phyloP scores from a whole-genome alignment of 345 rosid genomes.

The Alliaria petiolata region DNA sequence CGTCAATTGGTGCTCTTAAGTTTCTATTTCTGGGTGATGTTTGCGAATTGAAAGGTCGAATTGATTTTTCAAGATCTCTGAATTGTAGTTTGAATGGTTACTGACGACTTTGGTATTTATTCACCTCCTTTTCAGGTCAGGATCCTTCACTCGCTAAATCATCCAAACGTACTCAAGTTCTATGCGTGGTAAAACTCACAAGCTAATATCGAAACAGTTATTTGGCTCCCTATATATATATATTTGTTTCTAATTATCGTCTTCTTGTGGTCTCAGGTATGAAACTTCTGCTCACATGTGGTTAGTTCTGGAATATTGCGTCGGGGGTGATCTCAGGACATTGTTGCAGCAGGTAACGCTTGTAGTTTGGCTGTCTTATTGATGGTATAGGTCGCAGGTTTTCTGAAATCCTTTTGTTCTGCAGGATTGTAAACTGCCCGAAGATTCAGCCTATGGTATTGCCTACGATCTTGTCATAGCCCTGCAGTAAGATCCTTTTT shows the following conservation, averaged over 20 bases:
- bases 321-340: conserved; percentile 89
- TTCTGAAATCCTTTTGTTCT: conserved; percentile 15
- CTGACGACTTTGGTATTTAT: neutral
- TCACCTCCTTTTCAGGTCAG: conserved; percentile 58
- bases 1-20: neutral
- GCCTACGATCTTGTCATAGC: conserved; percentile 75
- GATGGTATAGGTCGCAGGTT: conserved; percentile 1
- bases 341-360: conserved; percentile 75
- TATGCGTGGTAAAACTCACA: conserved; percentile 62
- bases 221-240: neutral
- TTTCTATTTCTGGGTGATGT: conserved; percentile 23
- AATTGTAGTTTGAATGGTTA: neutral
- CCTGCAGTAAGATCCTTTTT: conserved; percentile 60
- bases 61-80: neutral
- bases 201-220: neutral
- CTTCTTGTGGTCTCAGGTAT: conserved; percentile 46
- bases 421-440: conserved; percentile 88
- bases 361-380: neutral
- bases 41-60: neutral
- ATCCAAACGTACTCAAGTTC: conserved; percentile 78
- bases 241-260: neutral
- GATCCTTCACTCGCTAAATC: conserved; percentile 80
- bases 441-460: conserved; percentile 83
- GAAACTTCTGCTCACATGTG: conserved; percentile 98
- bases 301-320: conserved; percentile 95